phyloP scores from a whole-genome alignment of 352 stramenopile genomes.

The Globisporangium nodosum region DNA sequence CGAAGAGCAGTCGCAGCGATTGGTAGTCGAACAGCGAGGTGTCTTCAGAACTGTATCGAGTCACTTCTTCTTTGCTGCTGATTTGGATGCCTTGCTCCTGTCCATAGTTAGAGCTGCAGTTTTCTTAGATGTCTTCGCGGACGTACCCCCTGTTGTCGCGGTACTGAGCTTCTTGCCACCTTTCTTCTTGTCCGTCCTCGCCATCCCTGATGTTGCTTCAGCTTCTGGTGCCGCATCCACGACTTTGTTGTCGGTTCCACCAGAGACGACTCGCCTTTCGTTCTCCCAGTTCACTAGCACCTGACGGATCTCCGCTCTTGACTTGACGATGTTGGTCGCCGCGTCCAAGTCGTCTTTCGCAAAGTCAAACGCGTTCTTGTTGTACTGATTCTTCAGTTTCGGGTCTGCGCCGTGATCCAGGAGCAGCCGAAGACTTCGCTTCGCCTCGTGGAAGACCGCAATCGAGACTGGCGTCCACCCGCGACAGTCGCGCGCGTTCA shows the following conservation, averaged over 20 bases:
- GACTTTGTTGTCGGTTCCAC: not conserved
- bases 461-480: slow-evolving; percentile 85
- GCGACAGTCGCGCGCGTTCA: slow-evolving; percentile 72
- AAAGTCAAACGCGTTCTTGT: slow-evolving; percentile 87
- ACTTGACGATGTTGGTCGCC: slow-evolving; percentile 78
- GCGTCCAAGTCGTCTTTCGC: slow-evolving; percentile 87
- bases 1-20: not conserved
- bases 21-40: no score
- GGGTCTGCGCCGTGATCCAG: slow-evolving; percentile 79
- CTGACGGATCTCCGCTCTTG: slow-evolving; percentile 59
- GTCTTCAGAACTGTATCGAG: not conserved
- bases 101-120: not conserved
- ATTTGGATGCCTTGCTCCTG: not conserved
- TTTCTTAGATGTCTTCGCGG: not conserved
- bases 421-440: slow-evolving; percentile 58
- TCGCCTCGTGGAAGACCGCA: slow-evolving; percentile 85
- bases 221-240: not conserved
- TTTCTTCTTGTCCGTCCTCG: slow-evolving; percentile 8
- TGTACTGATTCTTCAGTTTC: slow-evolving; percentile 86
- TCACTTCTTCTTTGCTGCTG: slow-evolving; percentile 5
- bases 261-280: slow-evolving; percentile 23
- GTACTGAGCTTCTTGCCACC: not conserved
- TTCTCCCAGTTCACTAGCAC: slow-evolving; percentile 68
- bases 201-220: not conserved
- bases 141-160: not conserved